Conservation (phyloP, 2,329 filamentous ascomycete species). For the Podosphaera fusca region DNA sequence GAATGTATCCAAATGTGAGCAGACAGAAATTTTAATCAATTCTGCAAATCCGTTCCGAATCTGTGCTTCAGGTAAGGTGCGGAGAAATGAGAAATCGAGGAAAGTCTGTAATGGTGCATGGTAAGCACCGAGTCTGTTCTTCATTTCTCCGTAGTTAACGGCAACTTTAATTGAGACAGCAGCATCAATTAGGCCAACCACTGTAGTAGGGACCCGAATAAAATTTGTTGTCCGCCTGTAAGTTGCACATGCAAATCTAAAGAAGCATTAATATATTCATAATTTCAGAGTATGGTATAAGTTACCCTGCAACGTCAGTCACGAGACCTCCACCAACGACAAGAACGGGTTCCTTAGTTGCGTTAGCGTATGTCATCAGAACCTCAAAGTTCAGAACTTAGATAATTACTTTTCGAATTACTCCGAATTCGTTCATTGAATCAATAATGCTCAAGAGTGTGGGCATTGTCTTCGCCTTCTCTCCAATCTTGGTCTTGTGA, state of each 20-base stretch:
- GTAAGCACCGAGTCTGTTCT: slow-evolving; percentile 51
- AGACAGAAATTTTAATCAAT: slow-evolving; percentile 54
- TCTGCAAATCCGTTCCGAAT: slow-evolving; percentile 54
- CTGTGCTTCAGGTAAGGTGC: slow-evolving; percentile 40
- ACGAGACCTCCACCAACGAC: slow-evolving; percentile 46
- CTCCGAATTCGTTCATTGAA: slow-evolving; percentile 51
- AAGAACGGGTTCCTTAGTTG: slow-evolving; percentile 32
- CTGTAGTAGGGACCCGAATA: slow-evolving; percentile 50
- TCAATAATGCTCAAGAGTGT: slow-evolving; percentile 47
- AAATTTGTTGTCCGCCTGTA: slow-evolving; percentile 53
- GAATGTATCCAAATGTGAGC: slow-evolving; percentile 41
- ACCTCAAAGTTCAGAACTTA: not conserved
- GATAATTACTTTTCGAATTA: slow-evolving; percentile 31
- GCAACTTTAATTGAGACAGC: slow-evolving; percentile 60
- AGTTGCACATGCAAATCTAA: slow-evolving; percentile 43
- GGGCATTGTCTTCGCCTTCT: slow-evolving; percentile 52
- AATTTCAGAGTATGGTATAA: slow-evolving; percentile 4
- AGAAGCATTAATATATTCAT: slow-evolving; percentile 6
- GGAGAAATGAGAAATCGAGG: slow-evolving; percentile 50
- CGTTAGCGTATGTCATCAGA: not conserved
- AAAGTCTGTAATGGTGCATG: slow-evolving; percentile 51
- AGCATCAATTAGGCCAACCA: slow-evolving; percentile 54
- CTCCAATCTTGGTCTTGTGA: slow-evolving; percentile 52
- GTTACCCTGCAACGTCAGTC: slow-evolving; percentile 52
- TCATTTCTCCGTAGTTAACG: slow-evolving; percentile 55